phyloP scores from a whole-genome alignment of 306 rosid genomes.

The Oxytropis ochrocephala region DNA sequence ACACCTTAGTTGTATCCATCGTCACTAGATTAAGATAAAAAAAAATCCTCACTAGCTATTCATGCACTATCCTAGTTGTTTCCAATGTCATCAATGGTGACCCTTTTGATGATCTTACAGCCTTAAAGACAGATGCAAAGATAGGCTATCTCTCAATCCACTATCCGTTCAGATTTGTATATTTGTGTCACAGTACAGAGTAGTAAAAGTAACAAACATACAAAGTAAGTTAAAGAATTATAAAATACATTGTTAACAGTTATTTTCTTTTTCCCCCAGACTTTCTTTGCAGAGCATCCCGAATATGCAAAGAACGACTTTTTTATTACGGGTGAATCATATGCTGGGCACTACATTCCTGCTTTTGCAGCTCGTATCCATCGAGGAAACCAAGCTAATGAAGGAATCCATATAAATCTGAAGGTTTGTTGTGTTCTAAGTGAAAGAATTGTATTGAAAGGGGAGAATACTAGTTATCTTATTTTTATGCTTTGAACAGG shows the following conservation, averaged over 20 bases:
- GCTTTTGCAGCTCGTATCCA: constrained; percentile 82
- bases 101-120: background rate
- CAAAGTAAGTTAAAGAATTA: background rate
- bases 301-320: constrained; percentile 65
- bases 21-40: background rate
- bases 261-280: constrained; percentile 30
- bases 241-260: background rate
- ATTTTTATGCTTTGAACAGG: constrained; percentile 44
- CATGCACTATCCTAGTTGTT: background rate
- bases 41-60: background rate
- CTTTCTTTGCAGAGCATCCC: constrained; percentile 80
- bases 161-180: background rate
- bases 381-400: constrained; percentile 74
- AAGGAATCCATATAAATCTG: constrained; percentile 81
- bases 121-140: background rate
- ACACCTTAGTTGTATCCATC: no score
- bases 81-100: background rate
- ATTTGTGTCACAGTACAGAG: background rate
- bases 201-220: background rate
- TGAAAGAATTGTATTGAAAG: background rate
- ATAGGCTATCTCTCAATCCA: background rate
- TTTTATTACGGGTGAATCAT: constrained; percentile 84
- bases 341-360: constrained; percentile 94
- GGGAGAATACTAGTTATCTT: background rate
- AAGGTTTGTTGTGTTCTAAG: constrained; percentile 41